phyloP scores from a whole-genome alignment of 2,329 filamentous ascomycete genomes.

The Chaetomium sp. region DNA sequence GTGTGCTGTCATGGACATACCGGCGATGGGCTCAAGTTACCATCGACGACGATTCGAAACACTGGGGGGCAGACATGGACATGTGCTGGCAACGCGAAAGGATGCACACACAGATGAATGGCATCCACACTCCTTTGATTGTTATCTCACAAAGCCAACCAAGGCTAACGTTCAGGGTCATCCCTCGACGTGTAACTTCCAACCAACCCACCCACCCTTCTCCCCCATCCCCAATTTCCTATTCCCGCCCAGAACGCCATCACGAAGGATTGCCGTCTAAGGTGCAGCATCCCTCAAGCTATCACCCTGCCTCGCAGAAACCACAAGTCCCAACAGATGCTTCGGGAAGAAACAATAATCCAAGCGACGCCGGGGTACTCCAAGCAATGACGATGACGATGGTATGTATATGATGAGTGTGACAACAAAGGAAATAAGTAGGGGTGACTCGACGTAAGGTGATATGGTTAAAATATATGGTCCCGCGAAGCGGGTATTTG shows the following conservation, averaged over 20 bases:
- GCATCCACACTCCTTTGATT: too few relatives aligned
- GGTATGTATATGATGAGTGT: background rate
- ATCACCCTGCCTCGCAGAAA: background rate
- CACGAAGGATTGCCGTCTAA: background rate
- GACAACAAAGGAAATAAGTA: conserved; percentile 1
- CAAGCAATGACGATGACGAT: conserved; percentile 7
- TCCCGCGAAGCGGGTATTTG: background rate
- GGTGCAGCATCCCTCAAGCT: background rate
- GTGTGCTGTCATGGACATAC: too few relatives aligned
- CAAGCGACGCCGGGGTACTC: conserved; percentile 7
- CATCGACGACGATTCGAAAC: too few relatives aligned
- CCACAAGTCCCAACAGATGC: background rate
- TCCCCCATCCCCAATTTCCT: background rate
- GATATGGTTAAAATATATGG: background rate
- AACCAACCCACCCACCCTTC: background rate
- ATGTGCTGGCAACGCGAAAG: too few relatives aligned
- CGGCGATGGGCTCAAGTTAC: too few relatives aligned
- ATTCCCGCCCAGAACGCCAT: background rate
- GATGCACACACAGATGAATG: too few relatives aligned
- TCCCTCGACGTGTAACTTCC: too few relatives aligned
- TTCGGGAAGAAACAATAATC: background rate
- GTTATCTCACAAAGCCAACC: too few relatives aligned
- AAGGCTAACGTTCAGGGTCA: too few relatives aligned
- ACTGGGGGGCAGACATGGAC: too few relatives aligned
- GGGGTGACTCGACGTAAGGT: background rate